phyloP scores from a whole-genome alignment of 331 rosid genomes.

The Acacia concinna region DNA sequence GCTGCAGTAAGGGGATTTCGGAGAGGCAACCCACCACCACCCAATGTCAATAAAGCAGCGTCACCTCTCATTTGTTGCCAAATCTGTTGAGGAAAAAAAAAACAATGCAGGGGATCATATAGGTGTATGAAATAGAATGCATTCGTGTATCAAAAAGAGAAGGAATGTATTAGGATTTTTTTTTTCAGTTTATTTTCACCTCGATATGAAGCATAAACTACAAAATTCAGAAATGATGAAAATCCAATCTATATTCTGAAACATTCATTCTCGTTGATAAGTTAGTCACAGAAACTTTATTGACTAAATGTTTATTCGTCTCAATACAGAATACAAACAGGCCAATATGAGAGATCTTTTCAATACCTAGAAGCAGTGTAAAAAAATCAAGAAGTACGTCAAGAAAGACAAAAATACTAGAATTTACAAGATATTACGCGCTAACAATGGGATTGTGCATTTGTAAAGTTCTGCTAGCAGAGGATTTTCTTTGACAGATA shows the following conservation, averaged over 20 bases:
- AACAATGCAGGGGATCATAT: conserved; percentile 13
- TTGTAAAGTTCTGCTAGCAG: not conserved
- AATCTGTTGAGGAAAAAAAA: conserved; percentile 52
- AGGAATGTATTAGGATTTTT: not conserved
- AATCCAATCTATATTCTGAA: not conserved
- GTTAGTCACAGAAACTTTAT: not conserved
- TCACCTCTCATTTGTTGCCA: conserved; percentile 82
- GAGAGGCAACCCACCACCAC: conserved; percentile 63
- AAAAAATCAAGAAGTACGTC: not conserved
- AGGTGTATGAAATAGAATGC: conserved; percentile 2
- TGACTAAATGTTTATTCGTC: not conserved
- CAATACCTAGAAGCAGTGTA: not conserved
- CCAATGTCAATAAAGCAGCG: conserved; percentile 62
- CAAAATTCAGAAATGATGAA: not conserved
- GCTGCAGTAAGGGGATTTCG: conserved; percentile 72
- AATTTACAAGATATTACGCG: not conserved
- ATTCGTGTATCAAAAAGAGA: not conserved
- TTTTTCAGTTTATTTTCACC: not conserved
- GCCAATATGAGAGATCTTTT: not conserved
- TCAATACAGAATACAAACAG: not conserved
- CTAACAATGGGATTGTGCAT: not conserved
- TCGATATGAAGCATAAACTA: conserved; percentile 4
- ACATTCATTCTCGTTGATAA: not conserved
- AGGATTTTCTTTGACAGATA: not conserved
- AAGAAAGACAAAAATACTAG: not conserved